A percentile compares a stretch with the other conserved stretches of the same genome.
Evolutionary conservation across 2,329 filamentous ascomycete species (phyloP).

Genomic region (Ascocoryne sarcoides): DNA sequence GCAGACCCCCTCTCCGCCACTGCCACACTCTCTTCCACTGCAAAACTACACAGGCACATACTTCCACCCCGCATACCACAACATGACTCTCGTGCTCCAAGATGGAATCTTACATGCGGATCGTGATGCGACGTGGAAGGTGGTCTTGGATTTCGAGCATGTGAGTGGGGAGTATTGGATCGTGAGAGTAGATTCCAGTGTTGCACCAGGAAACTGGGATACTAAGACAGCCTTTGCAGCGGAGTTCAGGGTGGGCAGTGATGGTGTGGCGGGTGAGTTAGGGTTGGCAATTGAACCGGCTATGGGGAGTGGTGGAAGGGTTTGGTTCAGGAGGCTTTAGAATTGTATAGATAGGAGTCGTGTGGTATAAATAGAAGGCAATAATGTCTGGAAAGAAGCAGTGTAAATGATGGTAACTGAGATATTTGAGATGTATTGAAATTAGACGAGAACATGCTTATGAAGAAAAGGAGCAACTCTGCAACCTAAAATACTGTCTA

Average conservation of each 20-base stretch:
- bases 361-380: too few relatives aligned
- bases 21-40: conserved; percentile 31
- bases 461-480: too few relatives aligned
- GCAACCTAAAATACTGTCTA: too few relatives aligned
- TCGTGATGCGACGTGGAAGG: conserved; percentile 9
- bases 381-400: too few relatives aligned
- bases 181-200: conserved; percentile 9
- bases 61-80: conserved; percentile 34
- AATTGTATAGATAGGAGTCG: too few relatives aligned
- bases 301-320: conserved; percentile 19
- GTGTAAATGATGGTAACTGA: too few relatives aligned
- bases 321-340: conserved; percentile 28
- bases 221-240: conserved; percentile 14
- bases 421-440: too few relatives aligned
- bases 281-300: conserved; percentile 17
- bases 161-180: conserved; percentile 26
- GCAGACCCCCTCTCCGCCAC: conserved; percentile 27
- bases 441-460: too few relatives aligned
- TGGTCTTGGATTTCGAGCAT: conserved; percentile 18
- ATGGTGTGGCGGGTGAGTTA: conserved; percentile 16
- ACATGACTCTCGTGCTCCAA: conserved; percentile 17
- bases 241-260: conserved; percentile 20
- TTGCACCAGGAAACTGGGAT: conserved; percentile 7
- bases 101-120: conserved; percentile 2
- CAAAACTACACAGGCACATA: conserved; percentile 35